Percentiles rank a stretch among this genome's conserved stretches.
These are phyloP conservation scores for Candida nitratophila DNA, from an alignment of 805 yeast species.

Conservation along the genomic window DNA sequence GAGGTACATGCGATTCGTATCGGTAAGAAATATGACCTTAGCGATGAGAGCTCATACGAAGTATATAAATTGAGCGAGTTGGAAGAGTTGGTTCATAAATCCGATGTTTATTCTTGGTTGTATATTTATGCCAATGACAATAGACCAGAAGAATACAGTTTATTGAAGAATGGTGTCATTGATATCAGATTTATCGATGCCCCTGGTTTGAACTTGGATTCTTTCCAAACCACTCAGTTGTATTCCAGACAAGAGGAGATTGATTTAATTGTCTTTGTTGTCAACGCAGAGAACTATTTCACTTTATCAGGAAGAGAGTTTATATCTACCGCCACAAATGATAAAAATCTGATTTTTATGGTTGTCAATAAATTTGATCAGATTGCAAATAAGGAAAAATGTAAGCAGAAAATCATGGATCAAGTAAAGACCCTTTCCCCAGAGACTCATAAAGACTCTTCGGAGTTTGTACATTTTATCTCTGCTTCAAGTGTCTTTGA, in stretches of 20 bases:
- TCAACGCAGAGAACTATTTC: slow-evolving; percentile 92
- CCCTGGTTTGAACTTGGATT: slow-evolving; percentile 92
- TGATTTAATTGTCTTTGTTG: slow-evolving; percentile 92
- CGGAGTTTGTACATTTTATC: slow-evolving; percentile 92
- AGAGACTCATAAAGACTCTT: slow-evolving; percentile 79
- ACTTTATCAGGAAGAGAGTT: slow-evolving; percentile 93
- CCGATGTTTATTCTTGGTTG: slow-evolving; percentile 64
- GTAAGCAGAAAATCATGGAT: slow-evolving; percentile 68
- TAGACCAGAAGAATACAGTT: slow-evolving; percentile 58
- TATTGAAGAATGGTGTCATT: slow-evolving; percentile 82
- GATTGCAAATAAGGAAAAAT: slow-evolving; percentile 73
- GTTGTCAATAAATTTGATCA: slow-evolving; percentile 91
- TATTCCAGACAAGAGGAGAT: slow-evolving; percentile 96
- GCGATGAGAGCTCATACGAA: slow-evolving; percentile 62
- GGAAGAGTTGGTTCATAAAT: slow-evolving; percentile 63
- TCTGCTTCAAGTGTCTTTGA: slow-evolving; percentile 48
- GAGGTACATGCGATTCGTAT: slow-evolving; percentile 88
- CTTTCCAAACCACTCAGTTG: slow-evolving; percentile 89
- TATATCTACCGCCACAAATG: slow-evolving; percentile 82
- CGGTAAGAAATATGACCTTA: slow-evolving; percentile 40
- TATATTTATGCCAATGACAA: slow-evolving; percentile 79
- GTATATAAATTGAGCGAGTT: slow-evolving; percentile 47
- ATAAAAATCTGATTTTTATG: slow-evolving; percentile 85
- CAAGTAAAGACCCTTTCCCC: slow-evolving; percentile 86
- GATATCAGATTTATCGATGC: slow-evolving; percentile 94